Conservation (phyloP, 129 eudicot genomes). For the Escallonia herrerae region DNA sequence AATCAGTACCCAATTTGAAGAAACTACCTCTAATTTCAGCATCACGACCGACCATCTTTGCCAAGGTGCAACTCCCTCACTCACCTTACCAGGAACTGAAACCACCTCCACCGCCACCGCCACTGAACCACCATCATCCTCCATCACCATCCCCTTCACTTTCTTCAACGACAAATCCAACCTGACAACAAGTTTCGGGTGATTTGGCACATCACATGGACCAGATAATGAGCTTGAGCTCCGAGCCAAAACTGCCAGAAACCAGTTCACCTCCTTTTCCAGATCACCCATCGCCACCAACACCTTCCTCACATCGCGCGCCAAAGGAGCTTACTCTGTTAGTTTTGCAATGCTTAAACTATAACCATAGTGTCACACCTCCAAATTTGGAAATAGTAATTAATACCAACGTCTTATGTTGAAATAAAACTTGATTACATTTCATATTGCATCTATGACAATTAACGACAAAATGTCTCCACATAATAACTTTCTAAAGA, state of each 20-base stretch:
- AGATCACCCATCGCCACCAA: background rate
- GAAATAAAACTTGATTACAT: too few species aligned
- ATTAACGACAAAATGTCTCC: too few species aligned
- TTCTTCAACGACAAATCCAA: background rate
- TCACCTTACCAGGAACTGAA: constrained; percentile 5
- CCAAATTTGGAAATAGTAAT: too few species aligned
- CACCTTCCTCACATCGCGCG: background rate
- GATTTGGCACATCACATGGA: background rate
- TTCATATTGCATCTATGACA: too few species aligned
- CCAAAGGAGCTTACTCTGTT: background rate
- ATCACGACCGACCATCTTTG: constrained; percentile 1
- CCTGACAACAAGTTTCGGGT: background rate
- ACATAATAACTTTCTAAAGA: too few species aligned
- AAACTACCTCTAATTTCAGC: background rate
- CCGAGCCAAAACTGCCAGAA: background rate
- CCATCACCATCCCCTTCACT: background rate
- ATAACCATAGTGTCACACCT: too few species aligned
- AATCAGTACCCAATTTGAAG: too few species aligned
- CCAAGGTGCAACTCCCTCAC: constrained; percentile 1
- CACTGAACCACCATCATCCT: background rate
- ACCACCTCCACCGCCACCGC: background rate
- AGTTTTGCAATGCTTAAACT: too few species aligned
- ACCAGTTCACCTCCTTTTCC: background rate
- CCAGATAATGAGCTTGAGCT: background rate
- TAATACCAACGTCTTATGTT: too few species aligned